Base-by-base conservation (phyloP, 2,329 filamentous ascomycete species). In the Nigrograna mackinnonii region DNA sequence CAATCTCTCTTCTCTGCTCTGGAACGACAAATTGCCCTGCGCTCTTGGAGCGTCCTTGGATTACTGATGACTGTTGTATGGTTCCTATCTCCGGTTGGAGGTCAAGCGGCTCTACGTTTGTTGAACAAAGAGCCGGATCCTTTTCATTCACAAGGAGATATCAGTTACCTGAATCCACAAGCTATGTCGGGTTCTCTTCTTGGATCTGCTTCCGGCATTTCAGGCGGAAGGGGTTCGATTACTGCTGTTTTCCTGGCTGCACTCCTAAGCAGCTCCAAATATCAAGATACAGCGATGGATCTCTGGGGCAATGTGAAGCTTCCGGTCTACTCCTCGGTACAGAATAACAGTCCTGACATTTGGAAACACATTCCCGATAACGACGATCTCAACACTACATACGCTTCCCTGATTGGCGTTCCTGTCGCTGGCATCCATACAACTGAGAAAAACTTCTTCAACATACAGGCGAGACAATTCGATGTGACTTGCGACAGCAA, bases 261-360 rank as follows among this genome's bases (percentile, higher is more conserved):
- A 13, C 22, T 64, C 7, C 48, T 62, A 7, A 58, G 55, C 22
- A 60, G 57, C 34, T 44, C 49, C 6, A 55, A 47, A 19, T 57
- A 57, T 28, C 47, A 60, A 35, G 38, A 37, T 26, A 57, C 45
- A 1, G 39, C 53, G 2, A 53, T 56, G 50, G 60, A 62, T 39
- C 36, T 58, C 3, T 62, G 60, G 60, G 58, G 55, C 6, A 62
- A 61, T 9, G 46, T 62, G 14, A 63, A 58, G 34, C 35, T 64
- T 1, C 60, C 60, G 5, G 35, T 50, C 3, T 61, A 58, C 31
- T 38, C 49, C n/a, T 38, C 52, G 1, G 37, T 64, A 14, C 49
- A 55, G 14, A 54, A 55, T 37, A 53, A 24, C 17, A 53, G 51
- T 0, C 39, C 43, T 1, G 43, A 52, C 17, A 54, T 49, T 9